Evolutionary conservation across 2,329 filamentous ascomycete genomes (phyloP), one percentile per base, ranked within the genome.

Genomic region (Capronia coronata): DNA sequence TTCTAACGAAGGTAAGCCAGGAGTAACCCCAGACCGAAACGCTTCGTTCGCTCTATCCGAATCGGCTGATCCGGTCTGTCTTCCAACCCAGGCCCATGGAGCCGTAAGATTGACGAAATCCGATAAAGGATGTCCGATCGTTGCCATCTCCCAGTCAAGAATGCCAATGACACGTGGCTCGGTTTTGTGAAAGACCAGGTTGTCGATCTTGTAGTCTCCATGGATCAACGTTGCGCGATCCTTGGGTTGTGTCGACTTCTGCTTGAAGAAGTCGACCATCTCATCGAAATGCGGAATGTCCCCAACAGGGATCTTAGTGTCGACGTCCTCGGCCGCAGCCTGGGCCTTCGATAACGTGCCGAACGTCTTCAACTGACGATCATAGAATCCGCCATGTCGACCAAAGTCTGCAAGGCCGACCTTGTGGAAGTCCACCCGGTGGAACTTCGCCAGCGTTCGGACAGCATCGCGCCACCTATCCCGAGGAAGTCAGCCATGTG

Each of bases 91-190:
- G n/a, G 52, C 27, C 57, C 67, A 70, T 3, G 70, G 66, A 43
- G 68, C 65, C 46, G 67, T 73, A 60, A 97, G 74, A 68, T 97
- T 97, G 67, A 83, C 83, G 34, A 97, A 73, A 65, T 98, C 93
- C 4, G 86, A 91, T 18, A 97, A 78, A 1, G 93, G 93, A 67
- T 98, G 91, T n/a, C 93, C 93, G 47, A 96, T 83, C 0, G 93
- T 97, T 29, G 88, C 89, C 88, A 98, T 95, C 72, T 97, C 93
- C 91, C 91, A 97, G 71, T 98, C 93, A 4, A 97, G 71, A 47
- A 97, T 89, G 2, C 91, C 93, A 68, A 97, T 90, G 10, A 97
- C 90, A 46, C 83, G 75, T 4, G 90, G 82, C 66, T 91, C 85
- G 0, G 86, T 90, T 70, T 86, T 86, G 72, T 96, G 87, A 67